Percentiles rank a stretch among this genome's conserved stretches.
Evolutionary conservation across 2,329 filamentous ascomycete genomes (phyloP).

Genomic region (Epichloe typhina): DNA sequence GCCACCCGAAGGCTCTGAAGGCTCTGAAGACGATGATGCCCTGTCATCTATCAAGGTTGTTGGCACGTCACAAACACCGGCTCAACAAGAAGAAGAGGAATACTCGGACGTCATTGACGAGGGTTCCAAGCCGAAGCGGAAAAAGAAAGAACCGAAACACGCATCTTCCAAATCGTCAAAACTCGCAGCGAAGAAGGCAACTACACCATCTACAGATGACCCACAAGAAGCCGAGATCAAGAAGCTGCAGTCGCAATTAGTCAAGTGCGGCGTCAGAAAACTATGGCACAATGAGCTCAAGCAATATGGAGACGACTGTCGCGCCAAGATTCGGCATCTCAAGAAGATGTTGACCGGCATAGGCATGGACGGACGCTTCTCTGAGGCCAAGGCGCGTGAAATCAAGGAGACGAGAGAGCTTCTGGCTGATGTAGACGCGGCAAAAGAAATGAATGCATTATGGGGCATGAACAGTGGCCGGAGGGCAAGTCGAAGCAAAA

Average conservation of each 20-base stretch:
- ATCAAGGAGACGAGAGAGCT: slow-evolving; percentile 85
- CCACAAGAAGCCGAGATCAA: slow-evolving; percentile 73
- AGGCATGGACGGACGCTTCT: slow-evolving; percentile 84
- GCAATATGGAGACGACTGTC: slow-evolving; percentile 53
- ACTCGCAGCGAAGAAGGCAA: slow-evolving; percentile 16
- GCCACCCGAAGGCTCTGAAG: slow-evolving; percentile 5
- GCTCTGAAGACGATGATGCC: slow-evolving; percentile 10
- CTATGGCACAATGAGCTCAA: slow-evolving; percentile 82
- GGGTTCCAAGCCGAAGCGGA: slow-evolving; percentile 42
- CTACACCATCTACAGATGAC: slow-evolving; percentile 23
- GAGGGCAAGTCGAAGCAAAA: slow-evolving; percentile 28
- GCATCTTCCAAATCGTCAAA: slow-evolving; percentile 17
- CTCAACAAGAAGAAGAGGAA: slow-evolving; percentile 26
- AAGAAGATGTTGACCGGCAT: slow-evolving; percentile 64
- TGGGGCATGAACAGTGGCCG: slow-evolving; percentile 51
- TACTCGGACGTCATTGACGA: slow-evolving; percentile 57
- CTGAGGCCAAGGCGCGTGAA: slow-evolving; percentile 65
- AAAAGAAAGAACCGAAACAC: slow-evolving; percentile 33
- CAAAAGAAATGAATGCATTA: slow-evolving; percentile 64
- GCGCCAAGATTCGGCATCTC: slow-evolving; percentile 73
- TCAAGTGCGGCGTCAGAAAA: slow-evolving; percentile 86
- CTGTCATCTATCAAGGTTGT: slow-evolving; percentile 9
- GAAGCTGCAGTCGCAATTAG: slow-evolving; percentile 69
- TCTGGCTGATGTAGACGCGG: slow-evolving; percentile 68
- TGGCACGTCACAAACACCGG: slow-evolving; percentile 10